Base-by-base conservation (phyloP, 192 early-diverging fungal genomes). In the Podila epigama region DNA sequence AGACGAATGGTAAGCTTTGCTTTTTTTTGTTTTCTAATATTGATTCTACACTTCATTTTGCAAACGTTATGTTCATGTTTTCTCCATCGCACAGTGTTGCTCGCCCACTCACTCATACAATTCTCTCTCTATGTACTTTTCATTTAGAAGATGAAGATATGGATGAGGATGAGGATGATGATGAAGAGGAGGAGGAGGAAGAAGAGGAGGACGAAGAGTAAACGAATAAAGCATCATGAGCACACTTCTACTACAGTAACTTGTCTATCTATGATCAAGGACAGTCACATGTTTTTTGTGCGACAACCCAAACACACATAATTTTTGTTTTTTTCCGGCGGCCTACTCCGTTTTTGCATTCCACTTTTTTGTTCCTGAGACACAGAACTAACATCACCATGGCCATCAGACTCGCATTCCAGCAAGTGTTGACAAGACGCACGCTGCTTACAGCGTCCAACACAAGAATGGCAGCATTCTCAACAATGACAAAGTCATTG, bases 391-490 rank as follows among this genome's bases (percentile, higher is more conserved):
- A 28, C n/a, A 27, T 29, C 44, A 50, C n/a, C 35, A 77, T 77
- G 73, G 73, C 66, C 12, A 64, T 60, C 59, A 77, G 73, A 61
- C 63, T 66, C 56, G 61, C 66, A 64, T 42, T 77, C 51, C 51
- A 58, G 11, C 65, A 53, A 1, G 33, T 77, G 6, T 40, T 40
- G 48, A 22, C 66, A 63, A 63, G 60, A 52, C 73, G 66, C 50
- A 48, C 60, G 18, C 37, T 77, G 31, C n/a, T 44, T 27, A 32
- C 54, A 9, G 36, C 44, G 48, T 39, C 63, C 10, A 57, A 55
- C 28, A 37, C 56, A 13, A 68, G 66, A 55, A 77, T 60, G 12
- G 73, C 73, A 2, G 66, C 60, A 18, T 77, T 77, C 57, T 77
- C 73, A n/a, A 77, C 73, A 18, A 50, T 58, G 66, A 68, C 73